phyloP scores from a whole-genome alignment of 108 stramenopile species.

The Conticribra weissflogii region DNA sequence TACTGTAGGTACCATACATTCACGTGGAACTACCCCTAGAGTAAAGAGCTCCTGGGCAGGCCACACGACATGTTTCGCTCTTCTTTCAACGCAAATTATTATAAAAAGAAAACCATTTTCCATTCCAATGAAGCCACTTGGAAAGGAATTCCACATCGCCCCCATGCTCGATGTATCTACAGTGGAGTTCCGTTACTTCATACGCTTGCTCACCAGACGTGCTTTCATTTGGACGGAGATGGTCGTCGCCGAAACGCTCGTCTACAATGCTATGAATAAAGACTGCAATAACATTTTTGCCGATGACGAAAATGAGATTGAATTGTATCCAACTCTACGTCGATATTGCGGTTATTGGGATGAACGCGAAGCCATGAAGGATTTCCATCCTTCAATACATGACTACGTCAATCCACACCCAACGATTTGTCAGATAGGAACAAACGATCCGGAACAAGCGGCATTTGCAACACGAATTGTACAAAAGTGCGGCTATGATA shows the following conservation, averaged over 20 bases:
- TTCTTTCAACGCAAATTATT: no score
- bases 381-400: no score
- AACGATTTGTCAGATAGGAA: conserved; percentile 75
- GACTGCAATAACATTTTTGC: conserved; percentile 1
- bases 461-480: conserved; percentile 49
- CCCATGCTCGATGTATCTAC: conserved; percentile 79
- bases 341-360: conserved; percentile 55
- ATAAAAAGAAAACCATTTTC: no score
- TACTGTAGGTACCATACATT: no score
- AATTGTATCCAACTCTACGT: conserved; percentile 14
- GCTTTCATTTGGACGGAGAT: conserved; percentile 75
- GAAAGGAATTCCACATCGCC: conserved; percentile 80
- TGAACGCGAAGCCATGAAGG: no score
- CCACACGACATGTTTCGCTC: no score
- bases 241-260: conserved; percentile 74
- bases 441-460: conserved; percentile 50
- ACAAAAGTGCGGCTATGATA: conserved; percentile 58
- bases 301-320: conserved; percentile 21
- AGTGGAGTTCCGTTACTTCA: conserved; percentile 70
- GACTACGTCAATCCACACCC: conserved; percentile 58
- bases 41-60: no score
- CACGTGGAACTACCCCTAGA: no score
- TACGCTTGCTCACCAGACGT: conserved; percentile 65
- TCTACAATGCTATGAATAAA: conserved; percentile 2
- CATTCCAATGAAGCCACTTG: no score